Percentiles rank a stretch among this genome's conserved stretches.
Conservation (phyloP, 139 green algal species). For the Chlamydomonas sphaeroides region DNA sequence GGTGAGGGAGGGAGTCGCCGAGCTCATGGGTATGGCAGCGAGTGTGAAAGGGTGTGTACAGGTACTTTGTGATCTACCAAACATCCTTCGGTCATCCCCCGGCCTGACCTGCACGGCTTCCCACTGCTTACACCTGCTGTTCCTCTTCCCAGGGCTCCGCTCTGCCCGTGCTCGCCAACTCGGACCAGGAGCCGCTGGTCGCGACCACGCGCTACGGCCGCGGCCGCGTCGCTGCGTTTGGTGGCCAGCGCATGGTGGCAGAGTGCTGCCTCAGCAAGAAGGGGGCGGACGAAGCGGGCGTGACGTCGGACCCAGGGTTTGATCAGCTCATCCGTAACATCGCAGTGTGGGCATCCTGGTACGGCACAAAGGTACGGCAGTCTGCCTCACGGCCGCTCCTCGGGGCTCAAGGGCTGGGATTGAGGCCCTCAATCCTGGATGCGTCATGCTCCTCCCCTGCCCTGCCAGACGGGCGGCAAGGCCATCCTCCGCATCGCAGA, state of each 20-base stretch:
- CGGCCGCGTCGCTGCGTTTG: not conserved
- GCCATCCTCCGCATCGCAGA: not conserved
- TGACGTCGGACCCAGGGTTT: not conserved
- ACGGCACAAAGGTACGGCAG: not conserved
- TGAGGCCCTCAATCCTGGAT: no score
- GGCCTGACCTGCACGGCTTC: no score
- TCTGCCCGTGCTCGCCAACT: not conserved
- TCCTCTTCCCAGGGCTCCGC: no score
- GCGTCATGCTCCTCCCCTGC: no score
- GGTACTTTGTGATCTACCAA: no score
- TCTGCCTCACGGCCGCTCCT: no score
- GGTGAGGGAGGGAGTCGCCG: no score
- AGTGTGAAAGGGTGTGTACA: no score
- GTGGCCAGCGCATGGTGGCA: not conserved
- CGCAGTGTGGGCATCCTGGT: not conserved
- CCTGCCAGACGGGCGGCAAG: not conserved
- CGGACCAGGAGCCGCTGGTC: not conserved
- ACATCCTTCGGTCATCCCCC: no score
- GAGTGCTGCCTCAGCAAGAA: not conserved
- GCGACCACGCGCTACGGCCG: not conserved
- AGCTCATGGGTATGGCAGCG: no score
- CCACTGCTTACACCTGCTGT: no score
- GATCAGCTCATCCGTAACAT: not conserved
- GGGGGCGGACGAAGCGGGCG: not conserved
- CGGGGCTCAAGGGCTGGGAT: no score